phyloP scores from a whole-genome alignment of 805 yeast species.

The Metahyphopichia silvanorum region DNA sequence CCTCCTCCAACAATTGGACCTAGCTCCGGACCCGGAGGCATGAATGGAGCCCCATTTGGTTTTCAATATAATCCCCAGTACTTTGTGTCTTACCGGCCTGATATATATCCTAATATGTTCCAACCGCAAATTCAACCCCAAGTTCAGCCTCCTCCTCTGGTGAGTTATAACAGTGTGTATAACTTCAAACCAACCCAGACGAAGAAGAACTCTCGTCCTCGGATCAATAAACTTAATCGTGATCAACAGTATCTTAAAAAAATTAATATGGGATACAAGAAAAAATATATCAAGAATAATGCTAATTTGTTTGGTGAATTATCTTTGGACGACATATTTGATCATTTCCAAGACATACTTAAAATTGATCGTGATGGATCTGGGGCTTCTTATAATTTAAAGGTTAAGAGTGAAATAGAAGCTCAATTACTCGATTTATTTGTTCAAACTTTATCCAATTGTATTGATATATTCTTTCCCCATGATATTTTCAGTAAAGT shows the following conservation, averaged over 20 bases:
- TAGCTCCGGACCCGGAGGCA: too few relatives aligned
- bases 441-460: conserved; percentile 22
- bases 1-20: too few relatives aligned
- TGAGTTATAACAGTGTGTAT: too few relatives aligned
- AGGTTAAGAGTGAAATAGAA: conserved; percentile 21
- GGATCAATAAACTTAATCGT: conserved; percentile 30
- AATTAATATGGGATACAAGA: conserved; percentile 3
- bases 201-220: conserved; percentile 33
- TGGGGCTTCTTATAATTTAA: conserved; percentile 7
- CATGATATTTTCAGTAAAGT: conserved; percentile 26
- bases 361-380: conserved; percentile 13
- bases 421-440: conserved; percentile 31
- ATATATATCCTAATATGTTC: neutral
- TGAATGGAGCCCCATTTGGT: too few relatives aligned
- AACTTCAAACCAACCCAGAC: conserved; percentile 35
- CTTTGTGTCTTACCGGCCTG: too few relatives aligned
- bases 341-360: conserved; percentile 19
- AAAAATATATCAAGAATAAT: conserved; percentile 4
- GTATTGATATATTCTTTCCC: conserved; percentile 31
- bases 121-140: conserved; percentile 1
- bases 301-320: conserved; percentile 15
- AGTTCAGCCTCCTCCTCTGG: too few relatives aligned
- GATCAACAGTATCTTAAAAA: conserved; percentile 4
- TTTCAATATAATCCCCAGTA: too few relatives aligned
- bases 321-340: conserved; percentile 20